These are phyloP conservation scores for Alternaria sp. DNA, from an alignment of 2,329 filamentous ascomycete genomes.

Conservation along the genomic window DNA sequence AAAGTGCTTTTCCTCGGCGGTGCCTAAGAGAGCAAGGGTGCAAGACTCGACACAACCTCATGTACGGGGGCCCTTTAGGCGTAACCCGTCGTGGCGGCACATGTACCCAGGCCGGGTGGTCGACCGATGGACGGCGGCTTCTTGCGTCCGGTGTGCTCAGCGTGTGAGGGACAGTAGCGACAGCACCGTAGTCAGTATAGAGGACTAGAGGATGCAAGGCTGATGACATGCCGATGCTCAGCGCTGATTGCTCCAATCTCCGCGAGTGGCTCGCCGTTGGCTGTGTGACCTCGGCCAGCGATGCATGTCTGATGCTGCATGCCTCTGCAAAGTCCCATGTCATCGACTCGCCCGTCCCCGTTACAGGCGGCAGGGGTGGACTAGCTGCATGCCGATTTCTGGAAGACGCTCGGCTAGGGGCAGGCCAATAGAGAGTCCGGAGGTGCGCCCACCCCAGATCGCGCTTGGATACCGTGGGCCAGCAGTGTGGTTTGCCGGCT, in stretches of 20 bases:
- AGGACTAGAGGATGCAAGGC: constrained; percentile 28
- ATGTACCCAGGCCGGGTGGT: constrained; percentile 31
- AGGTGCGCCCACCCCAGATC: constrained; percentile 39
- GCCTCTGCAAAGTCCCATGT: constrained; percentile 27
- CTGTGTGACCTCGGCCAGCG: constrained; percentile 30
- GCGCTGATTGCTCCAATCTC: constrained; percentile 44
- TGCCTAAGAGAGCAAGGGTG: constrained; percentile 28
- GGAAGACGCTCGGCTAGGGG: constrained; percentile 39
- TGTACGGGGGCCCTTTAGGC: constrained; percentile 19
- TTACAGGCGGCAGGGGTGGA: constrained; percentile 30
- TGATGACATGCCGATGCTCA: constrained; percentile 18
- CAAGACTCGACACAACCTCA: constrained; percentile 16
- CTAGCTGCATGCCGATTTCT: constrained; percentile 37
- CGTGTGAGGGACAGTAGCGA: too few species aligned
- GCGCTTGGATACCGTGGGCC: constrained; percentile 39
- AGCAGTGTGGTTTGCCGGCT: constrained; percentile 41
- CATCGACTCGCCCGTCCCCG: constrained; percentile 26
- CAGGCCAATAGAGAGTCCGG: constrained; percentile 26
- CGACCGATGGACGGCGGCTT: constrained; percentile 23
- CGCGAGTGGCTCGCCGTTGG: constrained; percentile 39
- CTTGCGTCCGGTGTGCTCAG: constrained; percentile 14
- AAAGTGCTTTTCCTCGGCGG: constrained; percentile 34
- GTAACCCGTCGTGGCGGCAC: constrained; percentile 35
- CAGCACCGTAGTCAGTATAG: background rate
- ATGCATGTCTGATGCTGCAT: constrained; percentile 36